Percentiles rank a stretch among this genome's conserved stretches.
These are phyloP conservation scores for Diaporthe sp. DNA, from an alignment of 2,329 filamentous ascomycete species.

Conservation along the genomic window DNA sequence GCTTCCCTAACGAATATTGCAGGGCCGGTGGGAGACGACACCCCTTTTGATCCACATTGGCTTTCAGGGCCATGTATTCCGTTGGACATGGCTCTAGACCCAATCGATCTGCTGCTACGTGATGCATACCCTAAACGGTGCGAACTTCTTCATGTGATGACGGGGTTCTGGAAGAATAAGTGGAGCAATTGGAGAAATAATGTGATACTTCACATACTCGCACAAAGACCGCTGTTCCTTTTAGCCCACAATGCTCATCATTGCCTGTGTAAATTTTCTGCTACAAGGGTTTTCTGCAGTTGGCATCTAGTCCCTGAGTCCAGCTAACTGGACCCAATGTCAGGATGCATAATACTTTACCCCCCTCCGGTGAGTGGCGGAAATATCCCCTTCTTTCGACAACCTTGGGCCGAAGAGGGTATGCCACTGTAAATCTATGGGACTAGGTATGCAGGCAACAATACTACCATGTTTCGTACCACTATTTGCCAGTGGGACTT, in stretches of 20 bases:
- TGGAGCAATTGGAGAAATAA: neutral
- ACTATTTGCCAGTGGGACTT: neutral
- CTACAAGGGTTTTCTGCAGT: neutral
- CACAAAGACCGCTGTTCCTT: neutral
- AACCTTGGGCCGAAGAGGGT: neutral
- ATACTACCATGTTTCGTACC: neutral
- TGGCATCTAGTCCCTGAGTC: neutral
- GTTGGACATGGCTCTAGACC: neutral
- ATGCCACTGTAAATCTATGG: neutral
- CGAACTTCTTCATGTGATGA: neutral
- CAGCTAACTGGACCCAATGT: neutral
- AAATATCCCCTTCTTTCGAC: neutral
- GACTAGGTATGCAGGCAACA: neutral
- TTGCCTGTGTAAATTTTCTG: neutral
- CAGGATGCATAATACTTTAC: neutral
- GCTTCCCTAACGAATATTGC: neutral
- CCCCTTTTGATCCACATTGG: neutral
- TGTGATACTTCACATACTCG: conserved; percentile 10
- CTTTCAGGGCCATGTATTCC: neutral
- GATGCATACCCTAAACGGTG: neutral
- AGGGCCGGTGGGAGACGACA: neutral
- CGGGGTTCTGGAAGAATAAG: neutral
- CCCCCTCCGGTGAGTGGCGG: neutral
- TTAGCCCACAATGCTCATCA: neutral
- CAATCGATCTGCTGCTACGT: neutral